These are phyloP conservation scores for Globisporangium uncinulatum DNA, from an alignment of 352 stramenopile genomes.

Conservation along the genomic window DNA sequence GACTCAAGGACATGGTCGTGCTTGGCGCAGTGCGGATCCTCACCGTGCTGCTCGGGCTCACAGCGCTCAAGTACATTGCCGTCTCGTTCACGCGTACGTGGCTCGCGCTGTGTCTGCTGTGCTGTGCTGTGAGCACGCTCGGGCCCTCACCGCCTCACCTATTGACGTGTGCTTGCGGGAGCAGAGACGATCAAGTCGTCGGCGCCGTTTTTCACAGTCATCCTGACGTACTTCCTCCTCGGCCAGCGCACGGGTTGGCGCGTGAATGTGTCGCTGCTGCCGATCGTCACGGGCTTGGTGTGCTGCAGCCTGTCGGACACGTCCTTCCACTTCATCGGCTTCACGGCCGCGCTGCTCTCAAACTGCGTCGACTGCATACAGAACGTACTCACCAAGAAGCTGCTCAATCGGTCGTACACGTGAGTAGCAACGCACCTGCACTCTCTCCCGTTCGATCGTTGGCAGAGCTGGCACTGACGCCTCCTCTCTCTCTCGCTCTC, in stretches of 20 bases:
- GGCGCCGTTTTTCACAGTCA: conserved; percentile 88
- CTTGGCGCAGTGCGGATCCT: conserved; percentile 79
- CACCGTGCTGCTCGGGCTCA: conserved; percentile 86
- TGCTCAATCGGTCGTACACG: conserved; percentile 79
- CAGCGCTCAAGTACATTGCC: conserved; percentile 89
- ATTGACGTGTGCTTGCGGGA: background rate
- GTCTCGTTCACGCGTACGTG: conserved; percentile 86
- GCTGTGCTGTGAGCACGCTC: background rate
- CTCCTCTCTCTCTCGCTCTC: background rate
- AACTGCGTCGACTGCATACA: conserved; percentile 92
- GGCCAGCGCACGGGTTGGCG: conserved; percentile 74
- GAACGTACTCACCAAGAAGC: conserved; percentile 88
- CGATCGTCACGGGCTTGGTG: conserved; percentile 80
- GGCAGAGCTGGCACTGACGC: background rate
- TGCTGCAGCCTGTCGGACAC: conserved; percentile 85
- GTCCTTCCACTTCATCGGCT: conserved; percentile 86
- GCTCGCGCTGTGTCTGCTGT: background rate
- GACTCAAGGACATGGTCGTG: conserved; percentile 79
- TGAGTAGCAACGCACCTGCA: conserved; percentile 21
- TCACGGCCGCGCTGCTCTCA: conserved; percentile 80
- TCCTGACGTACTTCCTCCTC: conserved; percentile 82
- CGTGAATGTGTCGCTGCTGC: conserved; percentile 83
- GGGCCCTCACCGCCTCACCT: background rate
- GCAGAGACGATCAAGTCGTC: conserved; percentile 92
- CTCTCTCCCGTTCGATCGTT: background rate